A percentile compares a stretch with the other conserved stretches of the same genome.
Conservation (phyloP, 1,139 yeast genomes). For the Hyphopichia burtonii region DNA sequence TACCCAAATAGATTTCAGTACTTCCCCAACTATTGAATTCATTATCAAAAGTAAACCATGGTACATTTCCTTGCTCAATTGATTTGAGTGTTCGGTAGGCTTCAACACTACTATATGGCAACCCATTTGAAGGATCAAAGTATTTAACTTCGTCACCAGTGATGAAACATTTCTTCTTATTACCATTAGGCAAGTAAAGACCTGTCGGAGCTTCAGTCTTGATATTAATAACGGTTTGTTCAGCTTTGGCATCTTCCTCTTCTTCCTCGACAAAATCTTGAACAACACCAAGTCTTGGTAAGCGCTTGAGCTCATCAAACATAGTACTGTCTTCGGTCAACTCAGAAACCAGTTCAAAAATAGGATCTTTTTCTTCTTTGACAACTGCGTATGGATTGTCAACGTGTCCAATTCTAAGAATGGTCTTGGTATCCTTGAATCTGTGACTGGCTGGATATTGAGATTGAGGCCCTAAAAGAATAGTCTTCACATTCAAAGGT, state of each 20-base stretch:
- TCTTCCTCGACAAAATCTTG: slow-evolving; percentile 48
- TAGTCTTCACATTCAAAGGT: slow-evolving; percentile 32
- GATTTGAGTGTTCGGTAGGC: slow-evolving; percentile 70
- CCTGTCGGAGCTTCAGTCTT: slow-evolving; percentile 75
- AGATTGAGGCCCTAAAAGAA: slow-evolving; percentile 63
- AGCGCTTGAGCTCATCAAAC: slow-evolving; percentile 51
- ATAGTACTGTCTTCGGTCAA: slow-evolving; percentile 38
- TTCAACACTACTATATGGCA: slow-evolving; percentile 82
- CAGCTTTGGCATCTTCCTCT: slow-evolving; percentile 38
- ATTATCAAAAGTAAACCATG: slow-evolving; percentile 59
- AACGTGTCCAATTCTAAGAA: slow-evolving; percentile 47
- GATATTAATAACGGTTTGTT: slow-evolving; percentile 47
- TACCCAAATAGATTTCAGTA: slow-evolving; percentile 54
- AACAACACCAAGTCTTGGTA: slow-evolving; percentile 67
- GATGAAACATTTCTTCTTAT: slow-evolving; percentile 68
- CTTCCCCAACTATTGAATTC: slow-evolving; percentile 59
- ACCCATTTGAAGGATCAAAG: slow-evolving; percentile 82
- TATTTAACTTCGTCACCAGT: slow-evolving; percentile 80
- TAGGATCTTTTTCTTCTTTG: slow-evolving; percentile 36
- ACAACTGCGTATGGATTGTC: slow-evolving; percentile 41
- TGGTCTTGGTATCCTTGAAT: slow-evolving; percentile 53
- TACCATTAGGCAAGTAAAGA: slow-evolving; percentile 68
- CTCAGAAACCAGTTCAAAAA: slow-evolving; percentile 33
- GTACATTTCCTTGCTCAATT: slow-evolving; percentile 62
- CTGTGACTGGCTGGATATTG: slow-evolving; percentile 51